These are phyloP conservation scores for Agaricus bisporus DNA, from an alignment of 768 basidiomycete species.

Conservation along the genomic window DNA sequence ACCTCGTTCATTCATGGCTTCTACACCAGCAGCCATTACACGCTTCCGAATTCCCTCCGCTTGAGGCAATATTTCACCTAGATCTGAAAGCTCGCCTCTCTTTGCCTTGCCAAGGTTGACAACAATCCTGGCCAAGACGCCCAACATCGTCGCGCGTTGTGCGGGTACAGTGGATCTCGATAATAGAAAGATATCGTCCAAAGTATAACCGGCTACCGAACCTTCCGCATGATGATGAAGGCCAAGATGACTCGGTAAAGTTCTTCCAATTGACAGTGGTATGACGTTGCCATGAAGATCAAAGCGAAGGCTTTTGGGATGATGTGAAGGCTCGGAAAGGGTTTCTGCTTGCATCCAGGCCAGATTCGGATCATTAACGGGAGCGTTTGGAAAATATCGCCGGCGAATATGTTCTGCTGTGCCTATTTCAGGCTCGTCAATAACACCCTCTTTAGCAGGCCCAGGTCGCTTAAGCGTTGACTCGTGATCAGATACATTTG, in stretches of 20 bases:
- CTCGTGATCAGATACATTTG: neutral
- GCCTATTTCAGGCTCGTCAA: conserved; percentile 50
- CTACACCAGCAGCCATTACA: conserved; percentile 60
- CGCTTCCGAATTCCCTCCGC: conserved; percentile 50
- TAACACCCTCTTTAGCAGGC: neutral
- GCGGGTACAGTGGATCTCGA: conserved; percentile 77
- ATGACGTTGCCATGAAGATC: conserved; percentile 72
- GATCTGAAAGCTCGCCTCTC: conserved; percentile 28
- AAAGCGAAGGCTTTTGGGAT: conserved; percentile 54
- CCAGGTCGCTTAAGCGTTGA: neutral
- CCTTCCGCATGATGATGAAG: conserved; percentile 88
- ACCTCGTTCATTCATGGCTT: conserved; percentile 60
- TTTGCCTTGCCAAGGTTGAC: conserved; percentile 25
- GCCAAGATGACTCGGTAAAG: conserved; percentile 78
- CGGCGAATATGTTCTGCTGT: conserved; percentile 79
- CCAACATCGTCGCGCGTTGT: conserved; percentile 79
- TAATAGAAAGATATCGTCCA: conserved; percentile 79
- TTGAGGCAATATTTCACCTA: conserved; percentile 30
- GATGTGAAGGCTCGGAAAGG: conserved; percentile 19
- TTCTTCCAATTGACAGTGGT: conserved; percentile 41
- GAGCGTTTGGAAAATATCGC: conserved; percentile 73
- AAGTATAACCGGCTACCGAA: conserved; percentile 77
- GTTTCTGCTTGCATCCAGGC: conserved; percentile 63
- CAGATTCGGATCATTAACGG: conserved; percentile 64
- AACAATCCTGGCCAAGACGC: conserved; percentile 58